Base-by-base conservation (phyloP, 1,284 basidiomycete species). In the Melampsora larici-populina region DNA sequence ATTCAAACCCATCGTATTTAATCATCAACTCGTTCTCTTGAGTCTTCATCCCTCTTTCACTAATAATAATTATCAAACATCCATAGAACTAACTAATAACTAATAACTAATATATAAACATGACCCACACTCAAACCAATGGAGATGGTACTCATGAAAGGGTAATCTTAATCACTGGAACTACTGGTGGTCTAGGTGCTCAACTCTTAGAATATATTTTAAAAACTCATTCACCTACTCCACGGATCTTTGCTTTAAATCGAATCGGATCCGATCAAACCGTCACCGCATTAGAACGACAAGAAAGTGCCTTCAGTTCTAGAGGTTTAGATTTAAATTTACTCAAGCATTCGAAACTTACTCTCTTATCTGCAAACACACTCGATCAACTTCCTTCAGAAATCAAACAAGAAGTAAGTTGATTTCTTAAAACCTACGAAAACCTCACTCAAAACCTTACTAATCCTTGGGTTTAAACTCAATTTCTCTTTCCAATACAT, bases 131-230 rank as follows among this genome's bases (percentile, higher is more conserved):
- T 46, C 43, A 46, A 17, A 46, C 17, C 13, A 46, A 46, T 46
- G 43, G 43, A 15, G 17, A 46, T 46, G 43, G 43, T 46, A 13
- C 4, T 46, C 43, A 46, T 46, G 43, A 65, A 17, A 40, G 26
- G 13, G 63, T 40, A 7, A 31, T 65, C 36, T 40, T 68, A 8
- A 48, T 68, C 33, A 68, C 66, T n/a, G 66, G 66, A 48, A 68
- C 66, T 9, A 68, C 66, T 15, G 66, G 66, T 40, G 24, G 24
- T 24, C 18, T 68, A 40, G 66, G 66, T 21, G 66, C 66, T 18
- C 43, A 48, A 17, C 8, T 68, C 17, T 31, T 68, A 9, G 36
- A 43, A 40, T 24, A 68, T 36, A 40, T 68, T 13, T 31, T 68
- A 9, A 40, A 68, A 40, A 48, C n/a, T 68, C 9, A 21, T 15